Base-by-base conservation (phyloP, 1,139 yeast genomes). In the Candida labiduridarum region DNA sequence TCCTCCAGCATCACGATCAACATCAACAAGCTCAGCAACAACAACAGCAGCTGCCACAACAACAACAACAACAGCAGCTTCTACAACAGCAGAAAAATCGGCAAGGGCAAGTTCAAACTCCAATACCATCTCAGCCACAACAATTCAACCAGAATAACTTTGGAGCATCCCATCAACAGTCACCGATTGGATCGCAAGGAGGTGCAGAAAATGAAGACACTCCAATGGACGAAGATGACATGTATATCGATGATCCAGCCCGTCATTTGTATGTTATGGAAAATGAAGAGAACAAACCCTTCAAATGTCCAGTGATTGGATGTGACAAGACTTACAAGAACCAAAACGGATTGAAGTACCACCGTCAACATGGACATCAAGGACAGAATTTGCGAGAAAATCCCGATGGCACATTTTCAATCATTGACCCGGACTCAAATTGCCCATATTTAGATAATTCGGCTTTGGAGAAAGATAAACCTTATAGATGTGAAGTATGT, bases 321-420 rank as follows among this genome's bases (percentile, higher is more conserved):
- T 94, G 99, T 71, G 98, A 92, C 62, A 94, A 94, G 76, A 92
- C 95, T 35, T 94, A 94, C 71, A 94, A 94, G 75, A 94, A 94
- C 69, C 99, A 94, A 71, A 94, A 94, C 65, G 99, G 99, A 12
- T 79, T 94, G 64, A 94, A 94, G 68, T 94, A 94, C 70, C 99
- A 94, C 71, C 81, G 97, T 58, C 76, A 89, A 57, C 99, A 94
- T 68, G 99, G 99, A 45, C 99, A 94, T 69, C 97, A 91, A 70
- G 92, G 94, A 64, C 99, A 94, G 71, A 90, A 89, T 36, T 73
- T 94, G 54, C 87, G 90, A 64, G 89, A 87, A 60, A 94, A 94
- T 66, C 88, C 92, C 14, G 98, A 94, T 66, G 99, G 99, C 7
- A 86, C 97, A 1, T 87, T 87, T 56, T 85, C 94, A 46, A 91